phyloP scores from a whole-genome alignment of 192 early-diverging fungal genomes.

The Chytriomyces sp. region DNA sequence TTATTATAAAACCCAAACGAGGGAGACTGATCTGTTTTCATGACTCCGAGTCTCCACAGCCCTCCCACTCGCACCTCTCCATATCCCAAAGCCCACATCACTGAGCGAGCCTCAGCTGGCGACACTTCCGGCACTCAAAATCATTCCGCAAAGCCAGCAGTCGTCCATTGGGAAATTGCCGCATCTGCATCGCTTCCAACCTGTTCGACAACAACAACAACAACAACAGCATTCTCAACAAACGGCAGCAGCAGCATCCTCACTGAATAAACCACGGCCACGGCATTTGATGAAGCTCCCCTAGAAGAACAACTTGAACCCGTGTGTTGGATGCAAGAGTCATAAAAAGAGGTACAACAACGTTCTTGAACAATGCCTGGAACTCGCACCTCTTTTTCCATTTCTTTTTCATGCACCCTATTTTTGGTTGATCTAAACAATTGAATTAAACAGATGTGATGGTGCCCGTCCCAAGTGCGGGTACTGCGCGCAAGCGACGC shows the following conservation, averaged over 20 bases:
- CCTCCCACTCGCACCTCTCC: too few species aligned
- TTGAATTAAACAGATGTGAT: not conserved
- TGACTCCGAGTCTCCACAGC: too few species aligned
- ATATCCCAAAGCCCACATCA: too few species aligned
- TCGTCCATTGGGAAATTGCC: too few species aligned
- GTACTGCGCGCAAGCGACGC: not conserved
- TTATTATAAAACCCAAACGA: too few species aligned
- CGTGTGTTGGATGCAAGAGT: not conserved
- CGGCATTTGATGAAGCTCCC: not conserved
- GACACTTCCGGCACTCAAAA: too few species aligned
- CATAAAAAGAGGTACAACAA: not conserved
- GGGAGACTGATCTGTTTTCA: too few species aligned
- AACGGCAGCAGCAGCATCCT: not conserved
- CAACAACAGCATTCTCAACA: not conserved
- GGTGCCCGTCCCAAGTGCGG: not conserved
- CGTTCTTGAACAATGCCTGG: not conserved
- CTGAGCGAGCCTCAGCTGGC: too few species aligned
- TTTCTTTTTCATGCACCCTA: not conserved
- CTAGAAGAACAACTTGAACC: not conserved
- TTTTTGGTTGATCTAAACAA: too few species aligned
- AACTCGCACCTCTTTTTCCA: not conserved
- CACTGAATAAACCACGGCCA: not conserved
- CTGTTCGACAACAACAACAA: not conserved
- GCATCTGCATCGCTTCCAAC: not conserved
- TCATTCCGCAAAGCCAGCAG: too few species aligned